Conservation (phyloP, 2,329 filamentous ascomycete species). For the Aspergillus spinulosporus region DNA sequence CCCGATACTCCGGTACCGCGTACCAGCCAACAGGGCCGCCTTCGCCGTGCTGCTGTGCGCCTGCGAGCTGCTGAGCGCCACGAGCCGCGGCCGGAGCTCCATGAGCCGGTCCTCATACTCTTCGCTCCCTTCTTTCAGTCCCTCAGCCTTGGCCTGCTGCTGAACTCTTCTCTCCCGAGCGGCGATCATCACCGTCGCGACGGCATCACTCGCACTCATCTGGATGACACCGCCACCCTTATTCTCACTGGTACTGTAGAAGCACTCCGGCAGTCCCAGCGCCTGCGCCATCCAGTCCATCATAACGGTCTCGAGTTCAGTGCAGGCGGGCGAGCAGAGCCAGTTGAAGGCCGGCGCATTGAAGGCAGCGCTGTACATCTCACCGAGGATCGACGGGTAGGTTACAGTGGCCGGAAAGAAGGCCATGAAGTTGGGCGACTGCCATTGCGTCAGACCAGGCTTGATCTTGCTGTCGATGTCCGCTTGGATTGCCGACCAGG, state of each 20-base stretch:
- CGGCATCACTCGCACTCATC: slow-evolving; percentile 82
- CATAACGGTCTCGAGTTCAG: slow-evolving; percentile 89
- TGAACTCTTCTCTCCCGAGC: slow-evolving; percentile 77
- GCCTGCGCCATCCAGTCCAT: slow-evolving; percentile 87
- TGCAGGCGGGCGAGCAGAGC: slow-evolving; percentile 89
- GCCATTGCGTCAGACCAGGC: slow-evolving; percentile 92
- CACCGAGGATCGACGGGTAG: slow-evolving; percentile 82
- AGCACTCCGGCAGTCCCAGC: slow-evolving; percentile 71
- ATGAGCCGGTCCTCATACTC: slow-evolving; percentile 71
- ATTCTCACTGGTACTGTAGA: slow-evolving; percentile 65
- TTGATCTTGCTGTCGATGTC: slow-evolving; percentile 86
- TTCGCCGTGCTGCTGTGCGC: slow-evolving; percentile 85
- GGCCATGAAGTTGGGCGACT: slow-evolving; percentile 91
- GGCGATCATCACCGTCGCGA: slow-evolving; percentile 83
- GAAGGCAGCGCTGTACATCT: slow-evolving; percentile 88
- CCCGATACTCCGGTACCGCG: slow-evolving; percentile 72
- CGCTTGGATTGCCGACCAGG: slow-evolving; percentile 74
- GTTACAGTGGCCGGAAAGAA: slow-evolving; percentile 85
- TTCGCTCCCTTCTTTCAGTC: slow-evolving; percentile 45
- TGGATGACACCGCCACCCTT: slow-evolving; percentile 89
- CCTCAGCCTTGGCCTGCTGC: slow-evolving; percentile 56
- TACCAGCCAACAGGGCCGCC: slow-evolving; percentile 79
- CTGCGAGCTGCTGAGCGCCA: slow-evolving; percentile 76
- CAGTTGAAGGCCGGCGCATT: slow-evolving; percentile 94
- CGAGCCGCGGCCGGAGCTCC: slow-evolving; percentile 67